Evolutionary conservation across 495 filamentous ascomycete species (phyloP).

Genomic region (Cladorrhinum samala): DNA sequence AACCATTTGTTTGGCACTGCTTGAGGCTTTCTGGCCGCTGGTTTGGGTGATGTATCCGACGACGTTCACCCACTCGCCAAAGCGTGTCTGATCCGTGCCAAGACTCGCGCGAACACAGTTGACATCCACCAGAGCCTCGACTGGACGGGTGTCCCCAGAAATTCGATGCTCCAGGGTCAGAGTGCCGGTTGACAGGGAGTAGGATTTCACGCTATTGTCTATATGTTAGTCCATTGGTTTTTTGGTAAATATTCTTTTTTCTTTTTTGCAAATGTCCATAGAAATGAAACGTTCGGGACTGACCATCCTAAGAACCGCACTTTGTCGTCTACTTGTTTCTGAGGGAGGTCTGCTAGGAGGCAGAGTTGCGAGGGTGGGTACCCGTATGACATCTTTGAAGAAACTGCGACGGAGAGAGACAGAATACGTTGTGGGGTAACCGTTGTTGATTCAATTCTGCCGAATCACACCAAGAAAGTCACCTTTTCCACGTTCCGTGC

Average conservation of each 20-base stretch:
- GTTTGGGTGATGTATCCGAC: slow-evolving; percentile 65
- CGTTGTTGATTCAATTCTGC: too few species aligned
- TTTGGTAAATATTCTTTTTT: not conserved
- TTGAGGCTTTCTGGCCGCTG: slow-evolving; percentile 6
- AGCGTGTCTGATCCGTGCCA: slow-evolving; percentile 55
- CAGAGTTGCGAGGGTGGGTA: slow-evolving; percentile 61
- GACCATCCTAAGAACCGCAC: slow-evolving; percentile 92
- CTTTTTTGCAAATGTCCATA: slow-evolving; percentile 3
- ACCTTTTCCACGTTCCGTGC: too few species aligned
- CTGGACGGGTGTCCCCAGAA: slow-evolving; percentile 34
- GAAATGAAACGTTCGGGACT: slow-evolving; percentile 32
- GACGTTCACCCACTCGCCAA: slow-evolving; percentile 88
- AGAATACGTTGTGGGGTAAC: not conserved
- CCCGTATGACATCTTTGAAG: slow-evolving; percentile 44
- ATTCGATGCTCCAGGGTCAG: slow-evolving; percentile 64
- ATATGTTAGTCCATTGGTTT: slow-evolving; percentile 8
- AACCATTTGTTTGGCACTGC: slow-evolving; percentile 13
- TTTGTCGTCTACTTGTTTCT: slow-evolving; percentile 56
- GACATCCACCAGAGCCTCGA: slow-evolving; percentile 59
- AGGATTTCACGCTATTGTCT: slow-evolving; percentile 58
- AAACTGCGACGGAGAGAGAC: not conserved
- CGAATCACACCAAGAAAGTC: too few species aligned
- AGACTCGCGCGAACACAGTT: slow-evolving; percentile 60
- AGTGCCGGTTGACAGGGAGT: slow-evolving; percentile 52
- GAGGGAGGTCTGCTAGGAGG: slow-evolving; percentile 59